Percentiles rank a stretch among this genome's conserved stretches.
Conservation (phyloP, 2,329 filamentous ascomycete species). For the Aspergillus sp. region DNA sequence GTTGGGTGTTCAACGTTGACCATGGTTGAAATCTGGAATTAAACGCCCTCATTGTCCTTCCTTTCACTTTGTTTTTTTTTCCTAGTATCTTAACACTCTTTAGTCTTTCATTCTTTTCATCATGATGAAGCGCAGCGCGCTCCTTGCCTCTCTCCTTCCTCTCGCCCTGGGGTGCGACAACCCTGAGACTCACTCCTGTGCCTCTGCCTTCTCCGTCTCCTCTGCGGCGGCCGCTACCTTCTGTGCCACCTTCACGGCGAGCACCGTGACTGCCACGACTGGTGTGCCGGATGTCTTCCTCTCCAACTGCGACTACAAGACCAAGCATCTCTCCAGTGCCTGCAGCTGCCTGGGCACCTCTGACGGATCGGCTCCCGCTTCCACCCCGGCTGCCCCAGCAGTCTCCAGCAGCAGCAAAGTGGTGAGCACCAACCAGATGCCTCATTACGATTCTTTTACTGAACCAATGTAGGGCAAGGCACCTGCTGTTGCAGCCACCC, state of each 20-base stretch:
- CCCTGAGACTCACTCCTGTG: constrained; percentile 24
- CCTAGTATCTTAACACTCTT: constrained; percentile 6
- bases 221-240: constrained; percentile 23
- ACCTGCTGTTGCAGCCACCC: constrained; percentile 2
- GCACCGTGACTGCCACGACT: constrained; percentile 24
- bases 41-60: not conserved
- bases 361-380: not conserved
- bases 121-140: constrained; percentile 29
- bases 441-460: not conserved
- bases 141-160: constrained; percentile 25
- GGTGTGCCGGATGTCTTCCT: constrained; percentile 22
- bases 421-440: not conserved
- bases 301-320: constrained; percentile 23
- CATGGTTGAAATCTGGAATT: not conserved
- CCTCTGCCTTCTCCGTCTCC: constrained; percentile 26
- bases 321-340: constrained; percentile 26
- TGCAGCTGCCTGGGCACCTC: constrained; percentile 28
- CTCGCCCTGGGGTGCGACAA: constrained; percentile 25
- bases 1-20: not conserved
- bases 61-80: not conserved
- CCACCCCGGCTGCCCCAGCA: not conserved
- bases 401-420: not conserved
- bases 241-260: constrained; percentile 28
- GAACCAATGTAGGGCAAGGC: not conserved
- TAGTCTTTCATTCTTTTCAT: constrained; percentile 14